Evolutionary conservation across 1,139 yeast genomes (phyloP), one percentile per base, ranked within the genome.

Genomic region (Yamadazyma kanchanaburiensis): DNA sequence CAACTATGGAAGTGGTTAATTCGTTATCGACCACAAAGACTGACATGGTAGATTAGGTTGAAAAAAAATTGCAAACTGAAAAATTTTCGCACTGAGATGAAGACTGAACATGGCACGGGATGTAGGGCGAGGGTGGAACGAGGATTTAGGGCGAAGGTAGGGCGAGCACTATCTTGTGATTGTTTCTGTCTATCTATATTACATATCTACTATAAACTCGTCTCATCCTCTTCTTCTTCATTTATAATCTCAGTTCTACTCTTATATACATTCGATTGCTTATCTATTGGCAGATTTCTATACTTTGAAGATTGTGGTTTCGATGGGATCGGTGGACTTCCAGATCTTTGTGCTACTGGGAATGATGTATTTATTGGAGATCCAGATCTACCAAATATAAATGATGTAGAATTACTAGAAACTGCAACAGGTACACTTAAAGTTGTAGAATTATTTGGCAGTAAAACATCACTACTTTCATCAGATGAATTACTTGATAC

Each of bases 11-110:
- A 46, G 62, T 69, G 39, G 53, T 55, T 43, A 69, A 53, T 42
- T 63, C 70, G 48, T 57, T 66, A 42, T 69, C 73, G 25, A 68
- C 70, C 33, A 68, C 68, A 43, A 69, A 60, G 39, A 67, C 74
- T 24, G 74, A 65, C 72, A 66, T 65, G 28, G 8, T 24, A 17
- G 15, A 11, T 21, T 25, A 15, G 30, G 11, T 31, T 32, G 31
- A 27, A 26, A 26, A 31, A 18, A 15, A 12, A 11, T 24, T 21
- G 30, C 23, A 30, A 30, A 26, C 12, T 30, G 20, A 18, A 18
- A 18, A 18, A 18, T 26, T 28, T 28, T 22, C 25, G 24, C 31
- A 23, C 26, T 8, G 23, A 9, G 12, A 21, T 9, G 20, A 10
- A 8, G 20, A 7, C 9, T 18, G 20, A 10, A 8, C 20, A 10